These are phyloP conservation scores for Jatropha curcas DNA, from an alignment of 345 rosid species.

Conservation along the genomic window DNA sequence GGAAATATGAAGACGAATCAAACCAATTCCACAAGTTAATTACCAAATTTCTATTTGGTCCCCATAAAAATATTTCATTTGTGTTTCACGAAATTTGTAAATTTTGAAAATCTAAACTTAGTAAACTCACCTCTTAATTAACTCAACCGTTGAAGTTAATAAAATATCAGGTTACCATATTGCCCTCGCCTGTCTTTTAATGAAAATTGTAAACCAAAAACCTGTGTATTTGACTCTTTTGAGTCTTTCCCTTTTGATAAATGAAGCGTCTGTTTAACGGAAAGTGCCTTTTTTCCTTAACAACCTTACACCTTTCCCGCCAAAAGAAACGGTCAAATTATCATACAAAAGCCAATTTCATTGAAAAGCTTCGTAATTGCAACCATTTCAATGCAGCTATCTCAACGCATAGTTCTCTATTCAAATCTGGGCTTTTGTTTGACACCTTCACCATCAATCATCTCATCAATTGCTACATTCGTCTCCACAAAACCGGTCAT, in stretches of 20 bases:
- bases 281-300: constrained; percentile 16
- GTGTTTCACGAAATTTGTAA: too few species aligned
- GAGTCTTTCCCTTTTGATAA: neutral
- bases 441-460: constrained; percentile 44
- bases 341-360: constrained; percentile 29
- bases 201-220: neutral
- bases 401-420: constrained; percentile 26
- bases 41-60: too few species aligned
- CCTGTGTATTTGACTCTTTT: too few species aligned
- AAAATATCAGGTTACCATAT: too few species aligned
- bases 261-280: constrained; percentile 19
- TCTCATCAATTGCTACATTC: constrained; percentile 48
- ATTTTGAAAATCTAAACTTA: too few species aligned
- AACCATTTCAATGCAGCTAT: constrained; percentile 27
- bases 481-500: constrained; percentile 18
- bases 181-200: neutral
- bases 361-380: constrained; percentile 38
- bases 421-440: constrained; percentile 48
- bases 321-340: constrained; percentile 20
- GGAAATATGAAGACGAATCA: too few species aligned
- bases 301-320: constrained; percentile 30
- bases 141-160: too few species aligned
- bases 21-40: too few species aligned
- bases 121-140: too few species aligned
- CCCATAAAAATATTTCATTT: too few species aligned